A percentile compares a stretch with the other conserved stretches of the same genome.
phyloP scores from a whole-genome alignment of 345 rosid genomes.

The Moricandia moricandioides region DNA sequence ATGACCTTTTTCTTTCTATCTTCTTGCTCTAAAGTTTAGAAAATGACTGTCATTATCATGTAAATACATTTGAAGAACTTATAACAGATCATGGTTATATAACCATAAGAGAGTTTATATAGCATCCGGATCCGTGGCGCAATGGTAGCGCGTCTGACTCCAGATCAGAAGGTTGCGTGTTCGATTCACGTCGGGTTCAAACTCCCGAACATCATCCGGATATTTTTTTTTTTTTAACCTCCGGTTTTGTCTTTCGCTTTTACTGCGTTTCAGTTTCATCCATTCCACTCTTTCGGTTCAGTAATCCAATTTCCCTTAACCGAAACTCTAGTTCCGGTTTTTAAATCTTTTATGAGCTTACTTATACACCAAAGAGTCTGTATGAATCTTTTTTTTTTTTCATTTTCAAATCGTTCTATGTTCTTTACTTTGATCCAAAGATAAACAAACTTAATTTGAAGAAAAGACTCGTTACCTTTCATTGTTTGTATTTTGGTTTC shows the following conservation, averaged over 20 bases:
- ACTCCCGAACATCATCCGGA: background rate
- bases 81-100: background rate
- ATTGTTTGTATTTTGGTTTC: background rate
- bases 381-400: no score
- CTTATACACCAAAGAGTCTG: no score
- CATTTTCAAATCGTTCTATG: no score
- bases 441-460: background rate
- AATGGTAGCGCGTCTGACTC: constrained; percentile 99
- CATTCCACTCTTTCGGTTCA: background rate
- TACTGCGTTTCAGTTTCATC: background rate
- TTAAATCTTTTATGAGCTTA: background rate
- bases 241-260: background rate
- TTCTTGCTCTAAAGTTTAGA: background rate
- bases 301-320: background rate
- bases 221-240: background rate
- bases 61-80: background rate
- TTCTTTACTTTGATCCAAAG: background rate
- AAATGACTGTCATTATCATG: background rate
- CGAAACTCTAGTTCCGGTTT: background rate
- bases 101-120: background rate
- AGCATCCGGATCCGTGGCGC: constrained; percentile 84
- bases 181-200: constrained; percentile 37
- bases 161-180: constrained; percentile 99
- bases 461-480: background rate
- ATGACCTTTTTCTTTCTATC: background rate